Evolutionary conservation across 1,139 yeast species (phyloP).

Genomic region (Suhomyces kunorum): DNA sequence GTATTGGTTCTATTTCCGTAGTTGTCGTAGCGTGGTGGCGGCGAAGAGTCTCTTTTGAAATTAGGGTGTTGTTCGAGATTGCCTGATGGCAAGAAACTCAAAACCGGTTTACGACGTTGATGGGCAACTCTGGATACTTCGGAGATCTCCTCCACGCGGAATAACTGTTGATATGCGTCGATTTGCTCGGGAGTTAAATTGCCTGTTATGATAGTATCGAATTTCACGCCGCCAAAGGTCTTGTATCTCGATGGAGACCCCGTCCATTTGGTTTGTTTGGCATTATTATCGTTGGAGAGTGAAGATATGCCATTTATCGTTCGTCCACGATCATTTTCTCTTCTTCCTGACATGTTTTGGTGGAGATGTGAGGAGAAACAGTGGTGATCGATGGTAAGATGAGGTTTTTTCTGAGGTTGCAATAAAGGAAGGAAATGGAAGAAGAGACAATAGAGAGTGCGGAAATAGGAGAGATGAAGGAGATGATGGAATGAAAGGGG

Average conservation of each 20-base stretch:
- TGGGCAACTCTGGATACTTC: conserved; percentile 48
- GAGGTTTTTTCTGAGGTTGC: background rate
- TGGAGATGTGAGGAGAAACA: background rate
- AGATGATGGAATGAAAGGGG: too few relatives aligned
- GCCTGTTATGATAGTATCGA: conserved; percentile 47
- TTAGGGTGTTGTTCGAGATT: conserved; percentile 26
- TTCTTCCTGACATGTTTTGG: background rate
- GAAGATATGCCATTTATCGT: background rate
- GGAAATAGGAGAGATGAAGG: too few relatives aligned
- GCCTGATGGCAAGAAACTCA: conserved; percentile 41
- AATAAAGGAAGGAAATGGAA: background rate
- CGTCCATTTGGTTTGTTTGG: conserved; percentile 42
- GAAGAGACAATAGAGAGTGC: too few relatives aligned
- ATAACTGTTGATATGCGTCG: conserved; percentile 73
- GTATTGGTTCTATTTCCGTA: conserved; percentile 85
- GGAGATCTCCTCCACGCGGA: conserved; percentile 77
- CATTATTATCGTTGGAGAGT: background rate
- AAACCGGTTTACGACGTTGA: conserved; percentile 49
- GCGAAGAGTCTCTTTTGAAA: conserved; percentile 71
- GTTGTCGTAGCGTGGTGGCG: conserved; percentile 88
- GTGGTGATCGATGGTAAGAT: background rate
- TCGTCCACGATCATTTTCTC: conserved; percentile 1
- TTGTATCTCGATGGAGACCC: conserved; percentile 40
- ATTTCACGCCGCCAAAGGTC: conserved; percentile 30
- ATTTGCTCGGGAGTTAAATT: conserved; percentile 82